phyloP scores from a whole-genome alignment of 495 filamentous ascomycete species.

The Hapsidospora chrysogenum region DNA sequence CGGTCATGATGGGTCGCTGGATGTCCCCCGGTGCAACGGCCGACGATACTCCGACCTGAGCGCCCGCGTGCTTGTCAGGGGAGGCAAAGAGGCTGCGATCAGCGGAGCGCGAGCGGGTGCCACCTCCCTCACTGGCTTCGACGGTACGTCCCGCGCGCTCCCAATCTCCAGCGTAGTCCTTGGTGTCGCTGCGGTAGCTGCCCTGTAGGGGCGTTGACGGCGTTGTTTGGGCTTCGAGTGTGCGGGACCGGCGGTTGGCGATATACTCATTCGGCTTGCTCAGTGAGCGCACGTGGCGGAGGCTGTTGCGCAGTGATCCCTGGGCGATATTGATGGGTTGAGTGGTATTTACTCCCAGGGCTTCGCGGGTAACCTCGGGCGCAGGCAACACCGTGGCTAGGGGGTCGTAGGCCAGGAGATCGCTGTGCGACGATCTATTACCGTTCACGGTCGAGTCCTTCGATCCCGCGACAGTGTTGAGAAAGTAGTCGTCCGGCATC shows the following conservation, averaged over 20 bases:
- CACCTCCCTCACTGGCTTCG: too few species aligned
- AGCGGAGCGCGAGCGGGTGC: slow-evolving; percentile 34
- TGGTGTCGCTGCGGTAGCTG: too few species aligned
- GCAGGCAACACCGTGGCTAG: slow-evolving; percentile 2
- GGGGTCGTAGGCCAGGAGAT: background rate
- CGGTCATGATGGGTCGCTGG: slow-evolving; percentile 25
- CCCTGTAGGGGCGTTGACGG: slow-evolving; percentile 32
- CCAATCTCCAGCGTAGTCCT: too few species aligned
- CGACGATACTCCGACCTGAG: slow-evolving; percentile 43
- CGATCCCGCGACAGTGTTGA: slow-evolving; percentile 18
- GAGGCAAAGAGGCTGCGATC: slow-evolving; percentile 37
- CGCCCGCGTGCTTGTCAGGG: slow-evolving; percentile 44
- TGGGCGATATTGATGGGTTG: too few species aligned
- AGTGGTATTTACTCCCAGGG: slow-evolving; percentile 9
- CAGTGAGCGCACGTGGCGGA: slow-evolving; percentile 25
- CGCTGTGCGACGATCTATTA: background rate
- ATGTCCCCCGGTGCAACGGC: slow-evolving; percentile 47
- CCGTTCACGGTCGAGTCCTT: slow-evolving; percentile 6
- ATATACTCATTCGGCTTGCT: slow-evolving; percentile 19
- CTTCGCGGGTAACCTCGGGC: background rate
- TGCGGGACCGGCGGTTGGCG: background rate
- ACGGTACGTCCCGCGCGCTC: too few species aligned
- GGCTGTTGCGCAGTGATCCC: too few species aligned
- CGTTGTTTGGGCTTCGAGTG: slow-evolving; percentile 19
- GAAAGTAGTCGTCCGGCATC: slow-evolving; percentile 51